Conservation (phyloP, 2,329 filamentous ascomycete genomes). For the Venturia pyrina region DNA sequence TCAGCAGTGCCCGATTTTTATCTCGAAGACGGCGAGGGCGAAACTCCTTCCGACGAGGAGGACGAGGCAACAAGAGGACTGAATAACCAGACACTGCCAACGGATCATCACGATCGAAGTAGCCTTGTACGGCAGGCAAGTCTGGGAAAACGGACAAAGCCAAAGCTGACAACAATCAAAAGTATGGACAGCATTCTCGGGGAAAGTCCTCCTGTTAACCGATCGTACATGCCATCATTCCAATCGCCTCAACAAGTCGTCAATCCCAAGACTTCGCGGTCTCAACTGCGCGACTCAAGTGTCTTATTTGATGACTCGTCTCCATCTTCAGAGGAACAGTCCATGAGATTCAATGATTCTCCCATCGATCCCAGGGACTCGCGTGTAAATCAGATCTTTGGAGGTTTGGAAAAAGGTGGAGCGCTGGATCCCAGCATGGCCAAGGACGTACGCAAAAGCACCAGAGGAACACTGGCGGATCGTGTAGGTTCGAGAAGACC, state of each 20-base stretch:
- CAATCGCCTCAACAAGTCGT: not conserved
- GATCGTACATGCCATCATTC: slow-evolving; percentile 9
- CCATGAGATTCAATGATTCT: slow-evolving; percentile 17
- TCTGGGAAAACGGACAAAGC: slow-evolving; percentile 36
- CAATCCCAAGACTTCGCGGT: not conserved
- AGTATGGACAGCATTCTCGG: slow-evolving; percentile 26
- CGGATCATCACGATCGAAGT: slow-evolving; percentile 22
- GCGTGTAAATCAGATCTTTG: slow-evolving; percentile 2
- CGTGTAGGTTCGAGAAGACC: slow-evolving; percentile 42
- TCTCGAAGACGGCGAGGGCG: slow-evolving; percentile 20
- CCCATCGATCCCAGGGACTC: slow-evolving; percentile 7
- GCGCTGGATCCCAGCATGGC: not conserved
- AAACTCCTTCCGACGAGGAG: slow-evolving; percentile 27
- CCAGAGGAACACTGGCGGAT: slow-evolving; percentile 25
- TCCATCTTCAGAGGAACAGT: slow-evolving; percentile 24
- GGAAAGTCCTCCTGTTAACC: slow-evolving; percentile 17
- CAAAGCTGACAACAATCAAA: slow-evolving; percentile 38
- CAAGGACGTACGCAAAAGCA: slow-evolving; percentile 11
- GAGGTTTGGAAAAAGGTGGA: slow-evolving; percentile 3
- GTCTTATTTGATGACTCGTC: slow-evolving; percentile 23
- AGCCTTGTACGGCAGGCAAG: slow-evolving; percentile 38
- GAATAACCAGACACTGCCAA: slow-evolving; percentile 18
- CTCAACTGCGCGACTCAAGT: not conserved
- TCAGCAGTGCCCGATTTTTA: slow-evolving; percentile 31
- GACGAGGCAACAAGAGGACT: slow-evolving; percentile 22